Evolutionary conservation across 192 early-diverging fungal genomes (phyloP).

Genomic region (Coemansia sp.): DNA sequence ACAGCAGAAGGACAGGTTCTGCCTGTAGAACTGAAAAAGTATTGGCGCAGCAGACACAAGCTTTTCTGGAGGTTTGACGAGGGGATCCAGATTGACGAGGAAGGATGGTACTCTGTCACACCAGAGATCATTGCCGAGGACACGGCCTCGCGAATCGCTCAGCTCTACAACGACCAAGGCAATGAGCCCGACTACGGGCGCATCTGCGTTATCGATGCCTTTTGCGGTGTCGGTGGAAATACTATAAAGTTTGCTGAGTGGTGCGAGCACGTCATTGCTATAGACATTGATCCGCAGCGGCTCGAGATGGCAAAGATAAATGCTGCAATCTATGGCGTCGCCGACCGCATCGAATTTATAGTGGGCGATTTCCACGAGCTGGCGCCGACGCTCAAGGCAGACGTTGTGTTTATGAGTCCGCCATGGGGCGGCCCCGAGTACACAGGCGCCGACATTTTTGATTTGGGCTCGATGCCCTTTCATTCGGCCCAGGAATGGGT

Average conservation of each 20-base stretch:
- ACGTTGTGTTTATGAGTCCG: constrained; percentile 90
- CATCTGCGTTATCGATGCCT: constrained; percentile 88
- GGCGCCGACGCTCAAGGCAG: constrained; percentile 70
- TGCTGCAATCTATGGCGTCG: constrained; percentile 87
- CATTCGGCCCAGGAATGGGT: constrained; percentile 59
- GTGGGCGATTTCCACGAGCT: constrained; percentile 84
- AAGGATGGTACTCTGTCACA: constrained; percentile 94
- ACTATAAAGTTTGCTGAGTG: constrained; percentile 92
- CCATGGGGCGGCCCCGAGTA: constrained; percentile 95
- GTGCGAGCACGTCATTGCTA: constrained; percentile 86
- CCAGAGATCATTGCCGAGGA: constrained; percentile 86
- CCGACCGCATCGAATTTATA: constrained; percentile 89
- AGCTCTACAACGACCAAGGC: constrained; percentile 28
- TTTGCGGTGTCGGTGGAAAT: constrained; percentile 96
- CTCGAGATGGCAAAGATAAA: constrained; percentile 83
- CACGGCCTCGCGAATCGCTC: constrained; percentile 58
- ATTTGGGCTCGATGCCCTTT: constrained; percentile 47
- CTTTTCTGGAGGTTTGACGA: constrained; percentile 86
- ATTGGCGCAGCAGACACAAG: constrained; percentile 80
- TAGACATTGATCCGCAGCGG: constrained; percentile 83
- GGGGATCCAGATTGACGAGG: constrained; percentile 83
- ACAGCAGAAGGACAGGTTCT: constrained; percentile 18
- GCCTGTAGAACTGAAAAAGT: constrained; percentile 59
- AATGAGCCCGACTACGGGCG: constrained; percentile 19
- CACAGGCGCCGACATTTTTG: constrained; percentile 47